phyloP scores from a whole-genome alignment of 2,329 filamentous ascomycete species.

The Fusarium anthophilum region DNA sequence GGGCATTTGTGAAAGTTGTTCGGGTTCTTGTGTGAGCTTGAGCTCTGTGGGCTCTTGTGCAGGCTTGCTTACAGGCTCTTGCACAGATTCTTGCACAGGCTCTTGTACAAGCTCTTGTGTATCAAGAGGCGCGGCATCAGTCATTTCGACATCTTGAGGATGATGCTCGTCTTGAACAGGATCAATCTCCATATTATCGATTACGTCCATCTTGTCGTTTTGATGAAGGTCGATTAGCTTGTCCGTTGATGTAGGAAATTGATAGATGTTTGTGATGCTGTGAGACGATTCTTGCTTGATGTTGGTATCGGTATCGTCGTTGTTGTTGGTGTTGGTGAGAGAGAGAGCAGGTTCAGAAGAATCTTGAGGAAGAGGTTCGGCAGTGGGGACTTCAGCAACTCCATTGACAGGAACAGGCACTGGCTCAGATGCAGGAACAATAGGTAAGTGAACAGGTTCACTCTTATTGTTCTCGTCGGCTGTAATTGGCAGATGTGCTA shows the following conservation, averaged over 20 bases:
- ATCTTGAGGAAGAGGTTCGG: slow-evolving; percentile 13
- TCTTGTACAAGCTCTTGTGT: not conserved
- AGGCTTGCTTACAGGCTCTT: not conserved
- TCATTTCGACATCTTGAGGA: slow-evolving; percentile 31
- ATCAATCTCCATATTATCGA: slow-evolving; percentile 35
- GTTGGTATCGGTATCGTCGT: not conserved
- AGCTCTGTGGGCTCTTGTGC: not conserved
- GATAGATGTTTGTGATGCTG: slow-evolving; percentile 11
- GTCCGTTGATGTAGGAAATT: slow-evolving; percentile 9
- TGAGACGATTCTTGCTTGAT: slow-evolving; percentile 25
- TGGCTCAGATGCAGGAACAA: slow-evolving; percentile 8
- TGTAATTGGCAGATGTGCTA: not conserved
- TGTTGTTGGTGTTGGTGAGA: slow-evolving; percentile 3
- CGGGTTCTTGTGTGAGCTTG: not conserved
- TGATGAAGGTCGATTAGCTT: not conserved
- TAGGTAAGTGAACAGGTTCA: slow-evolving; percentile 17
- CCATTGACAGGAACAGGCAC: slow-evolving; percentile 18
- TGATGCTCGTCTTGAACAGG: slow-evolving; percentile 13
- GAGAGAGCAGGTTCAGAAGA: not conserved
- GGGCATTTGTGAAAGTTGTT: not conserved
- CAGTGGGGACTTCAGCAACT: not conserved
- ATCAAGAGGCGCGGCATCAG: slow-evolving; percentile 14
- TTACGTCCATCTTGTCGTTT: slow-evolving; percentile 32
- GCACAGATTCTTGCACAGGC: not conserved
- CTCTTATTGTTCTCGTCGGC: slow-evolving; percentile 1